These are phyloP conservation scores for Tritrichomonas foetus DNA, from an alignment of 208 protist genomes.

Conservation along the genomic window DNA sequence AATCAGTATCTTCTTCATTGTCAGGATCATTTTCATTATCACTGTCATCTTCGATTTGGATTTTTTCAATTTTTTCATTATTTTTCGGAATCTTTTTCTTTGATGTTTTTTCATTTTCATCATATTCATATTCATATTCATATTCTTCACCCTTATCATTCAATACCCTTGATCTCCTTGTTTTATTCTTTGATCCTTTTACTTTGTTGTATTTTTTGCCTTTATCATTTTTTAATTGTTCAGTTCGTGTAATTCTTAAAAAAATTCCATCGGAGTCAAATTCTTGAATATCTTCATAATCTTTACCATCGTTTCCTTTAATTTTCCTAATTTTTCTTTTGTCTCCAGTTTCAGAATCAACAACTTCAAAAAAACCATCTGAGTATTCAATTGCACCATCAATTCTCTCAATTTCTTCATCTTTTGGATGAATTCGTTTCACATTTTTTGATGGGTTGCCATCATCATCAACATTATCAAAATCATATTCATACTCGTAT, in stretches of 20 bases:
- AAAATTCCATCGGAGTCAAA: background rate
- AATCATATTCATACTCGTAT: background rate
- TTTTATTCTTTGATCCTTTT: background rate
- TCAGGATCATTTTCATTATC: too few relatives aligned
- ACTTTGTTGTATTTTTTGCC: background rate
- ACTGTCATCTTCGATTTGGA: background rate
- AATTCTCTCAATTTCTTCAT: background rate
- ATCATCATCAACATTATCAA: background rate
- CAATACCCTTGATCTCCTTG: background rate
- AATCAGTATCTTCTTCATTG: too few relatives aligned
- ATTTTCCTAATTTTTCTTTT: background rate
- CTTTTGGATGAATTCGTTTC: background rate
- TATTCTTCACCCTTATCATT: background rate
- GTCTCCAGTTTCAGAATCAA: background rate
- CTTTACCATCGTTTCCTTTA: background rate
- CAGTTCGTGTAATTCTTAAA: background rate
- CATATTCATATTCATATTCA: background rate
- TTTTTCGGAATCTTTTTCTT: background rate
- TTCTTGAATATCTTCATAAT: background rate
- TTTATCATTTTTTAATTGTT: background rate
- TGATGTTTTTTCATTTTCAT: too few relatives aligned
- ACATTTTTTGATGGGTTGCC: background rate
- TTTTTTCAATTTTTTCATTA: background rate
- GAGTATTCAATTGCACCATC: background rate
- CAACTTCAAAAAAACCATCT: background rate